Evolutionary conservation across 805 yeast species (phyloP).

Genomic region (Pichia thaimueangensis): DNA sequence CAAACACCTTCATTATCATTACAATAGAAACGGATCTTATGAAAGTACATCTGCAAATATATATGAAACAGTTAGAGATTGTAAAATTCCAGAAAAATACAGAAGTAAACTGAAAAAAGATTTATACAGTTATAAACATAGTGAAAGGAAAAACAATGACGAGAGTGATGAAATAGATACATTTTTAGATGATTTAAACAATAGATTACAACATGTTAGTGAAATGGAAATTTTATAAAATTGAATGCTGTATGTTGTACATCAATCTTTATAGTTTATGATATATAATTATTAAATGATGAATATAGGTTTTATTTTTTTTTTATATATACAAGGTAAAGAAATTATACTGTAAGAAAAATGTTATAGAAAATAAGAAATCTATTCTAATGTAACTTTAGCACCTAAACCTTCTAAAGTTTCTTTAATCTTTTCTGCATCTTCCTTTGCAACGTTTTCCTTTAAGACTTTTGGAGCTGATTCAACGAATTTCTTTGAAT

Average conservation of each 20-base stretch:
- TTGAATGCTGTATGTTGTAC: background rate
- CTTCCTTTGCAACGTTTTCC: slow-evolving; percentile 93
- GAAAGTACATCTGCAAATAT: no score
- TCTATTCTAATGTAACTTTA: slow-evolving; percentile 79
- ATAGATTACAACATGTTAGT: background rate
- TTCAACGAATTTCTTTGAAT: slow-evolving; percentile 96
- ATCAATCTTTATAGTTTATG: background rate
- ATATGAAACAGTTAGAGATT: background rate
- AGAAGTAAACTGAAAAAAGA: background rate
- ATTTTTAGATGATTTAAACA: slow-evolving; percentile 1
- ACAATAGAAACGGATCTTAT: no score
- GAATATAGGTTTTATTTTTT: background rate
- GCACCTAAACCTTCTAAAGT: slow-evolving; percentile 94
- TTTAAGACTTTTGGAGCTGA: slow-evolving; percentile 93
- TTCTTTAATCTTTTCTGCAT: slow-evolving; percentile 92
- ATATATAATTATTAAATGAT: background rate
- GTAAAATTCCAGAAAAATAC: background rate
- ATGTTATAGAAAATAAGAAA: background rate
- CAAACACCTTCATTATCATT: no score
- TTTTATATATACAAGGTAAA: slow-evolving; percentile 5
- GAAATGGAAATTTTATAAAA: background rate
- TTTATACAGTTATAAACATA: slow-evolving; percentile 3
- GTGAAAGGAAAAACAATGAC: background rate
- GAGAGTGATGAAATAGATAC: background rate
- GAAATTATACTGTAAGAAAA: no score